These are phyloP conservation scores for Calendula officinalis DNA, from an alignment of 129 eudicot genomes.

Conservation along the genomic window DNA sequence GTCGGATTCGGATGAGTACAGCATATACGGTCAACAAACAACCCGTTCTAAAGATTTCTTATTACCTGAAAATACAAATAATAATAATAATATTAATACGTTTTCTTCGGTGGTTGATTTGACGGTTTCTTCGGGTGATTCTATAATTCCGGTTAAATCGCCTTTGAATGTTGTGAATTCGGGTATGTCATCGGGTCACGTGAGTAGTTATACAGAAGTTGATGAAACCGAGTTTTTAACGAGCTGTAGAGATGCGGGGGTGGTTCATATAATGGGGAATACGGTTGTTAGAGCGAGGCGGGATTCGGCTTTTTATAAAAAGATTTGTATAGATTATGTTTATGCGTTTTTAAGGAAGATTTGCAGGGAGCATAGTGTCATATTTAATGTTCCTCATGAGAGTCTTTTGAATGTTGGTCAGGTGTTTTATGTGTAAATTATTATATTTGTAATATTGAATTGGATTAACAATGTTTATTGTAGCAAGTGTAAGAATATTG, in stretches of 20 bases:
- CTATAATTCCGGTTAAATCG: constrained; percentile 58
- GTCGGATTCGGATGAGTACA: constrained; percentile 85
- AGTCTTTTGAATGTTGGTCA: constrained; percentile 93
- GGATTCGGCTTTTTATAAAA: constrained; percentile 56
- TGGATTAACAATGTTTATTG: constrained; percentile 8
- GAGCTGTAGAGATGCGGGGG: constrained; percentile 79
- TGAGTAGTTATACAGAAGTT: constrained; percentile 56
- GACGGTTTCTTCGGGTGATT: constrained; percentile 65
- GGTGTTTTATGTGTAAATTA: constrained; percentile 71
- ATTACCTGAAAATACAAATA: constrained; percentile 29
- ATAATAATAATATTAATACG: constrained; percentile 13
- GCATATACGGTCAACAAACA: constrained; percentile 61
- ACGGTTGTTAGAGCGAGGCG: constrained; percentile 77
- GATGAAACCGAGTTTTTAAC: constrained; percentile 77
- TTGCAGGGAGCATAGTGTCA: constrained; percentile 95
- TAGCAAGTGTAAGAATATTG: not conserved
- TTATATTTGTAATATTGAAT: not conserved
- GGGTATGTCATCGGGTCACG: constrained; percentile 51
- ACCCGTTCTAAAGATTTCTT: constrained; percentile 44
- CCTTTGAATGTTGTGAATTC: constrained; percentile 34
- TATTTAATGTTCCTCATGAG: constrained; percentile 92
- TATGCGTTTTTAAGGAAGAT: constrained; percentile 92
- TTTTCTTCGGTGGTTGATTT: constrained; percentile 42
- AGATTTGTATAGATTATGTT: constrained; percentile 69
- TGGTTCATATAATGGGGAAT: constrained; percentile 91